Conservation (phyloP, 768 basidiomycete species). For the Crucibulum laeve region DNA sequence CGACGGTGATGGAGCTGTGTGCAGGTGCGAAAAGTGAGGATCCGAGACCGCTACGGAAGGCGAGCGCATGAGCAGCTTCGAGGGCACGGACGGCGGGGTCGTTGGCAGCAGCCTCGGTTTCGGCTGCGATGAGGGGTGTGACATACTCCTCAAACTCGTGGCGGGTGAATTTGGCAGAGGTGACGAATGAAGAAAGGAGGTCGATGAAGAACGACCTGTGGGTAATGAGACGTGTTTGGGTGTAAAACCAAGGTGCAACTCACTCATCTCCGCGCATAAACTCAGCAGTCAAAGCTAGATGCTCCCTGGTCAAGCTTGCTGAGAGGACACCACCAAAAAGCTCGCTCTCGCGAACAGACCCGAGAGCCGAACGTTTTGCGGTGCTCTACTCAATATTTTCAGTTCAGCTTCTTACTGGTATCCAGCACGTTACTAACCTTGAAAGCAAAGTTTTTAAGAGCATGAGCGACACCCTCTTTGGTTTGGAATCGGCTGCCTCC, state of each 20-base stretch:
- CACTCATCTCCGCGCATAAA: constrained; percentile 96
- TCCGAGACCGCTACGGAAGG: constrained; percentile 94
- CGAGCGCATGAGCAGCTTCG: constrained; percentile 84
- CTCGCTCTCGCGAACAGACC: constrained; percentile 89
- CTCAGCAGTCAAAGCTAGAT: constrained; percentile 90
- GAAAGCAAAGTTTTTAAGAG: constrained; percentile 97
- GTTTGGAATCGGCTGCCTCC: constrained; percentile 88
- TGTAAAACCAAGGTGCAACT: constrained; percentile 29
- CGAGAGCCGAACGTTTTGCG: constrained; percentile 79
- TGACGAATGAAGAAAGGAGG: constrained; percentile 79
- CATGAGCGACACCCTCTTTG: constrained; percentile 88
- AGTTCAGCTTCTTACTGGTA: background rate
- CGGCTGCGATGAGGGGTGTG: constrained; percentile 63
- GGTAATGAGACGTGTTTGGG: constrained; percentile 2
- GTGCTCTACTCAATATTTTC: constrained; percentile 65
- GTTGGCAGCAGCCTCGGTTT: constrained; percentile 54
- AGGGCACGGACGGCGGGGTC: constrained; percentile 69
- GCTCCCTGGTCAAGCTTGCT: constrained; percentile 78
- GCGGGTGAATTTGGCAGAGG: constrained; percentile 76
- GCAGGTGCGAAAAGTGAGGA: constrained; percentile 82
- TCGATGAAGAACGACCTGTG: constrained; percentile 84
- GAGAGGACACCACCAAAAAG: constrained; percentile 91
- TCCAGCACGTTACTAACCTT: constrained; percentile 58
- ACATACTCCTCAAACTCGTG: constrained; percentile 79
- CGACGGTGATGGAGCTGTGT: constrained; percentile 56